Percentiles rank a stretch among this genome's conserved stretches.
Evolutionary conservation across 2,329 filamentous ascomycete genomes (phyloP).

Genomic region (Verticillium zaregamsianum): DNA sequence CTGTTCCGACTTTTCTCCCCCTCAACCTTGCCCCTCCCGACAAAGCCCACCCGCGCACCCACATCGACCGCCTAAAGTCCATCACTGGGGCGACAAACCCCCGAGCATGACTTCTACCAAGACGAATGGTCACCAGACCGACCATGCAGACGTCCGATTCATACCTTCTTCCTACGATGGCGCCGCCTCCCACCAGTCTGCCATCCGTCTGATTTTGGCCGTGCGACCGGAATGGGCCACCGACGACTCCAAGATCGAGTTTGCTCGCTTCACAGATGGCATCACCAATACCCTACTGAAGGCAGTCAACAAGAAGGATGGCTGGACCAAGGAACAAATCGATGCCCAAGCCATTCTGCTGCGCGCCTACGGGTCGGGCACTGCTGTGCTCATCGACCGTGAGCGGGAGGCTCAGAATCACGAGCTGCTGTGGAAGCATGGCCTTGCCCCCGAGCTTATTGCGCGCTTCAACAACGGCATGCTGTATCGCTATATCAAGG

Average conservation of each 20-base stretch:
- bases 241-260: slow-evolving; percentile 69
- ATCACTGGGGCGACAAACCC: not conserved
- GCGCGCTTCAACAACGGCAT: slow-evolving; percentile 95
- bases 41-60: not conserved
- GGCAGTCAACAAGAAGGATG: slow-evolving; percentile 63
- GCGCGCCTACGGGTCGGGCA: slow-evolving; percentile 90
- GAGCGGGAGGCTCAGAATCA: slow-evolving; percentile 79
- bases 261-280: slow-evolving; percentile 91
- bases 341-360: slow-evolving; percentile 84
- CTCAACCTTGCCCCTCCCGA: not conserved
- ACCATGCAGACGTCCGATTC: slow-evolving; percentile 47
- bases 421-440: slow-evolving; percentile 77
- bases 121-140: slow-evolving; percentile 27
- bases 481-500: slow-evolving; percentile 86
- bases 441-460: slow-evolving; percentile 80
- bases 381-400: slow-evolving; percentile 92
- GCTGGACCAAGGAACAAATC: slow-evolving; percentile 69
- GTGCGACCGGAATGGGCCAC: slow-evolving; percentile 80
- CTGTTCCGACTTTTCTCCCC: not conserved
- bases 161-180: slow-evolving; percentile 78
- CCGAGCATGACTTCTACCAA: slow-evolving; percentile 12
- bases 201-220: slow-evolving; percentile 71
- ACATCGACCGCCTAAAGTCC: not conserved
- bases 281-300: slow-evolving; percentile 94
- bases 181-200: slow-evolving; percentile 72